phyloP scores from a whole-genome alignment of 345 rosid species.

The Dovyalis caffra region DNA sequence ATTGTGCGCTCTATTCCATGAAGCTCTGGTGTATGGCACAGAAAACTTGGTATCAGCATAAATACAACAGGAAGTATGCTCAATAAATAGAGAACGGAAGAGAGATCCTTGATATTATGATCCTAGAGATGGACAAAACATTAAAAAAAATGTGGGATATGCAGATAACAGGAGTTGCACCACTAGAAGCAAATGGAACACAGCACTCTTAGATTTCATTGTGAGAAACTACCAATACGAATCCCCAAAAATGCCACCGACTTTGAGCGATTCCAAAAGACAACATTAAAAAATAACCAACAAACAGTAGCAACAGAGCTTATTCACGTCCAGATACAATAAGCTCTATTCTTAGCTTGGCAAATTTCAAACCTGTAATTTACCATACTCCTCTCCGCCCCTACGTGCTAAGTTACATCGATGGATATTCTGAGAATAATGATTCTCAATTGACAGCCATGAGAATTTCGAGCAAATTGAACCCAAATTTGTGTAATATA shows the following conservation, averaged over 20 bases:
- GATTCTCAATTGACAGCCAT: too few species aligned
- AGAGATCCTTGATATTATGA: not conserved
- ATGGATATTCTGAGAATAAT: too few species aligned
- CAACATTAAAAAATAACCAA: too few species aligned
- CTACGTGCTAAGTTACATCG: not conserved
- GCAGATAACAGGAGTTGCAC: not conserved
- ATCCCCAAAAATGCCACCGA: not conserved
- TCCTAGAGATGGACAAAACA: not conserved
- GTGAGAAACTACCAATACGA: not conserved
- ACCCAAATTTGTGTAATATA: too few species aligned
- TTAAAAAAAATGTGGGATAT: not conserved
- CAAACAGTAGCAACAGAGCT: not conserved
- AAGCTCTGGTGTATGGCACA: conserved; percentile 50
- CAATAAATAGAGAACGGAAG: not conserved
- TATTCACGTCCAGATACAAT: not conserved
- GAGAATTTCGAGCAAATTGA: too few species aligned
- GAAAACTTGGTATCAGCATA: conserved; percentile 6
- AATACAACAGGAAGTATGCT: not conserved
- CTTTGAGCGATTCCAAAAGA: not conserved
- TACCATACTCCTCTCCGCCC: not conserved
- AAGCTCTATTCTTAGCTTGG: not conserved
- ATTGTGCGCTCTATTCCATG: conserved; percentile 73
- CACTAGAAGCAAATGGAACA: not conserved
- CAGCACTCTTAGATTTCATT: not conserved
- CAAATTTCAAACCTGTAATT: not conserved